Percentiles rank a stretch among this genome's conserved stretches.
Conservation (phyloP, 2,329 filamentous ascomycete species). For the Alternaria incomplexa region DNA sequence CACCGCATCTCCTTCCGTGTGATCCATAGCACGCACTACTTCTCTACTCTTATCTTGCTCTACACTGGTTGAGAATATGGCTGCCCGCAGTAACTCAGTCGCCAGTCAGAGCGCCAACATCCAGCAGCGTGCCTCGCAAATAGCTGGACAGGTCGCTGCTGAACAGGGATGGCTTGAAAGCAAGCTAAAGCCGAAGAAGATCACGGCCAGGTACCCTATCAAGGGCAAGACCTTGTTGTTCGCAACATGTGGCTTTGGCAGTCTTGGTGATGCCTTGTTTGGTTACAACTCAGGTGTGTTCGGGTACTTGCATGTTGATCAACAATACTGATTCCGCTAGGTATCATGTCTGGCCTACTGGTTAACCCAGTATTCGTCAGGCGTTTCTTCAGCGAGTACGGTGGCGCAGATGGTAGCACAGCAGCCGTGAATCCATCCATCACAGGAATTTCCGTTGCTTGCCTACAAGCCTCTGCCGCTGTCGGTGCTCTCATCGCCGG, state of each 20-base stretch:
- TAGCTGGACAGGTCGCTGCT: conserved; percentile 27
- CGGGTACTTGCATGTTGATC: not conserved
- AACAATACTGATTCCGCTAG: conserved; percentile 20
- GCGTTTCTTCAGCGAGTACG: conserved; percentile 49
- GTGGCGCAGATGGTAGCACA: conserved; percentile 45
- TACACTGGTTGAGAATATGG: conserved; percentile 3
- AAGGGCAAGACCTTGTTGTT: conserved; percentile 46
- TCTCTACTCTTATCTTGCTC: not conserved
- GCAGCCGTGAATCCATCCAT: conserved; percentile 46
- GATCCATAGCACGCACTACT: not conserved
- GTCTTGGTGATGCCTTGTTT: conserved; percentile 51
- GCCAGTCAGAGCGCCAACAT: conserved; percentile 23
- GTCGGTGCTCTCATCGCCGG: conserved; percentile 45
- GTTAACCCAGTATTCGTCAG: conserved; percentile 50
- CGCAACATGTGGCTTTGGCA: conserved; percentile 50
- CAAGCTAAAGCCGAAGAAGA: conserved; percentile 45
- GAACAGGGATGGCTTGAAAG: conserved; percentile 44
- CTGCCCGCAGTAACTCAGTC: conserved; percentile 13
- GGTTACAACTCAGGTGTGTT: conserved; percentile 50
- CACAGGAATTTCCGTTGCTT: conserved; percentile 48
- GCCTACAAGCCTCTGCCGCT: conserved; percentile 47
- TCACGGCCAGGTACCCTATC: conserved; percentile 48
- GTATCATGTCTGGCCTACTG: conserved; percentile 51
- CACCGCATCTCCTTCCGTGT: not conserved
- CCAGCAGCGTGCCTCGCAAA: conserved; percentile 26